These are phyloP conservation scores for Pseudovirgaria hyperparasitica DNA, from an alignment of 2,329 filamentous ascomycete species.

Conservation along the genomic window DNA sequence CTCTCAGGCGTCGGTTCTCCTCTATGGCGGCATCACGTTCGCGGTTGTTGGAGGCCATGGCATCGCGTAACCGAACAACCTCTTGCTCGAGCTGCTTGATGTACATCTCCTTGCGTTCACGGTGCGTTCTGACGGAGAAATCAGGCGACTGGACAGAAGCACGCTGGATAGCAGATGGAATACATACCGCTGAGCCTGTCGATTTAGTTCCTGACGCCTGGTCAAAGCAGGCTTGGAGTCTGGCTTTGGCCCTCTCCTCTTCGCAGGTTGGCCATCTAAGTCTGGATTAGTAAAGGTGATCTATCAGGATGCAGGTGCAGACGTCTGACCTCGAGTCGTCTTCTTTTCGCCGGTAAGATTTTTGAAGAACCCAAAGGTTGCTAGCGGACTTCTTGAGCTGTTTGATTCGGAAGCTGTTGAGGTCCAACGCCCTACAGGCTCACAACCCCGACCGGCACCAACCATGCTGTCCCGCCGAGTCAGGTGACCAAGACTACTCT, in stretches of 20 bases:
- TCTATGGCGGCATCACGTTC: constrained; percentile 65
- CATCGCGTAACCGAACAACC: constrained; percentile 75
- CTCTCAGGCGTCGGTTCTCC: constrained; percentile 67
- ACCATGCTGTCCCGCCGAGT: constrained; percentile 21
- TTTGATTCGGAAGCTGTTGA: constrained; percentile 20
- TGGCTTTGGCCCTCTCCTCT: constrained; percentile 86
- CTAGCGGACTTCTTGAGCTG: constrained; percentile 22
- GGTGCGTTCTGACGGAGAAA: constrained; percentile 59
- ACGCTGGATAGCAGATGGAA: background rate
- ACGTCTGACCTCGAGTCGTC: constrained; percentile 55
- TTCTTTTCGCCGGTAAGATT: constrained; percentile 48
- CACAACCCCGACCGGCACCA: constrained; percentile 23
- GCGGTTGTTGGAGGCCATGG: constrained; percentile 59
- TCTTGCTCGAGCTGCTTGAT: constrained; percentile 90
- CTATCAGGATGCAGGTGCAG: background rate
- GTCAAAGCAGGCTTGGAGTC: constrained; percentile 93
- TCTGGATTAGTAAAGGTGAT: background rate
- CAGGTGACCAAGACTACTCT: no score
- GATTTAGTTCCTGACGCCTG: constrained; percentile 81
- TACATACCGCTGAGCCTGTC: constrained; percentile 83
- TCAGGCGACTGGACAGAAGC: constrained; percentile 9
- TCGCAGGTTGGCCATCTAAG: constrained; percentile 70
- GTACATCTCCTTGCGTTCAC: constrained; percentile 91
- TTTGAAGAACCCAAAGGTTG: constrained; percentile 45
- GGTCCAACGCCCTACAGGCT: constrained; percentile 24